Evolutionary conservation across 345 rosid genomes (phyloP).

Genomic region (Brassica juncea): DNA sequence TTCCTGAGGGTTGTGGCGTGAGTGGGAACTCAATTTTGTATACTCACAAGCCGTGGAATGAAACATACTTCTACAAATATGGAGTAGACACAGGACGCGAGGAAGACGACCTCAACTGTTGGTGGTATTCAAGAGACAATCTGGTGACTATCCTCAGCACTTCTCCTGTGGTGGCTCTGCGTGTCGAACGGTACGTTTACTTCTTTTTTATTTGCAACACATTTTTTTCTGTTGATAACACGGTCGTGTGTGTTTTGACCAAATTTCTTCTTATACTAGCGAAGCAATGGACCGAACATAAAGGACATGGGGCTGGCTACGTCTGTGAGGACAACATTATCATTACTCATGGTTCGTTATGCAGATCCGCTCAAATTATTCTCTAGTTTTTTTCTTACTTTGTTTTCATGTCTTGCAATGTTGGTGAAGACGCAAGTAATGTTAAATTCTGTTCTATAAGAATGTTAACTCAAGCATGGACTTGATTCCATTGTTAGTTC

Average conservation of each 20-base stretch:
- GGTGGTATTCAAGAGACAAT: not conserved
- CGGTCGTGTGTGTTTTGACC: too few relatives aligned
- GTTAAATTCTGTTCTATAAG: not conserved
- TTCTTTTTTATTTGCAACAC: not conserved
- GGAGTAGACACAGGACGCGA: not conserved
- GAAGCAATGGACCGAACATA: not conserved
- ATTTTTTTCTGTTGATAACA: too few relatives aligned
- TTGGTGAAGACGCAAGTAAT: not conserved
- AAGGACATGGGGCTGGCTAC: not conserved
- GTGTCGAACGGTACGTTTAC: not conserved
- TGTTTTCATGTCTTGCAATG: not conserved
- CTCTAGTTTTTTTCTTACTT: not conserved
- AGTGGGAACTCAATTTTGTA: not conserved
- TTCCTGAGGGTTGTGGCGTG: not conserved
- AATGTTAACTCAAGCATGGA: not conserved
- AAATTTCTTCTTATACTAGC: slow-evolving; percentile 13
- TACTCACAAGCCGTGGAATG: not conserved
- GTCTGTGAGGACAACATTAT: not conserved
- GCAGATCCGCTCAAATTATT: not conserved
- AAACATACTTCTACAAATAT: not conserved
- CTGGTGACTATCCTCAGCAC: not conserved
- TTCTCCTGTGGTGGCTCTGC: not conserved
- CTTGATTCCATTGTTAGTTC: not conserved
- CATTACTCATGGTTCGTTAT: not conserved
- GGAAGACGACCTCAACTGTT: not conserved